A percentile compares a stretch with the other conserved stretches of the same genome.
phyloP scores from a whole-genome alignment of 1,284 basidiomycete species.

The Malassezia nana region DNA sequence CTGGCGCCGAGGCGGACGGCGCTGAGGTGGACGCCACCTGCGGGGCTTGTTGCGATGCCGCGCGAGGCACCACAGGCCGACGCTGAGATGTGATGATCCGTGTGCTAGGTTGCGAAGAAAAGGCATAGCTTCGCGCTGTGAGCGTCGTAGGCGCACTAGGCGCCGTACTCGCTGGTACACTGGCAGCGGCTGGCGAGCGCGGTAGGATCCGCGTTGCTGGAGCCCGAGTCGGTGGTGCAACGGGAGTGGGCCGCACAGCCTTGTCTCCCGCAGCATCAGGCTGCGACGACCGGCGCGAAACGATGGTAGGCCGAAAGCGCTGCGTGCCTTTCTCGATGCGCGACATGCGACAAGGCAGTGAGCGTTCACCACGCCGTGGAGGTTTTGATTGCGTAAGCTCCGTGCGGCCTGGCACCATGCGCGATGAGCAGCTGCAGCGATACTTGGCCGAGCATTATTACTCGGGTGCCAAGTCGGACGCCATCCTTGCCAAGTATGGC shows the following conservation, averaged over 20 bases:
- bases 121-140: conserved; percentile 16
- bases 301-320: conserved; percentile 15
- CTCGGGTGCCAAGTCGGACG: conserved; percentile 92
- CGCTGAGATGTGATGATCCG: neutral
- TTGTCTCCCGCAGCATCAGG: neutral
- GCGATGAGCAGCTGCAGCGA: conserved; percentile 50
- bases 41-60: neutral
- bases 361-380: neutral
- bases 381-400: neutral
- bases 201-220: neutral
- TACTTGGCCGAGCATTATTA: conserved; percentile 64
- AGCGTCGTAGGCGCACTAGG: neutral
- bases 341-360: conserved; percentile 10
- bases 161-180: neutral
- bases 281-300: neutral
- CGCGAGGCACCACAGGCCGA: neutral
- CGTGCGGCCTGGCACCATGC: conserved; percentile 21
- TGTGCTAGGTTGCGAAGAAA: neutral
- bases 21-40: too few relatives aligned
- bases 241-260: neutral
- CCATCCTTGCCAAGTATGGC: conserved; percentile 63
- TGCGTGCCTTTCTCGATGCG: conserved; percentile 19
- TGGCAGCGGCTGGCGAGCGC: neutral
- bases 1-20: too few relatives aligned
- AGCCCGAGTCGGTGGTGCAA: neutral